These are phyloP conservation scores for Apiospora kogelbergensis DNA, from an alignment of 2,329 filamentous ascomycete species.

Conservation along the genomic window DNA sequence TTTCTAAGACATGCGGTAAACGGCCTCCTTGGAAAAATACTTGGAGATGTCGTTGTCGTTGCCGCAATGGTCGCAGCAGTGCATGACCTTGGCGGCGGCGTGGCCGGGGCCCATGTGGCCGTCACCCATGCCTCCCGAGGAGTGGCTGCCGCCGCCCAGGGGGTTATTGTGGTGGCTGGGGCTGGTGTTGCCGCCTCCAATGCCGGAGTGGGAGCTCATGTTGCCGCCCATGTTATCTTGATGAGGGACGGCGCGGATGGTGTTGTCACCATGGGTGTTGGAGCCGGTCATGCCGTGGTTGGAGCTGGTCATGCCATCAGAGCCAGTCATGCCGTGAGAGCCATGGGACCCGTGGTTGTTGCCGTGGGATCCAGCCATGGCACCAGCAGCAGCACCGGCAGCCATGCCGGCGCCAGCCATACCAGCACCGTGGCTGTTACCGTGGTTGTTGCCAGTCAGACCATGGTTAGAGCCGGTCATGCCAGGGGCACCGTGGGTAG, in stretches of 20 bases:
- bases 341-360: not conserved
- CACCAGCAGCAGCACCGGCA: not conserved
- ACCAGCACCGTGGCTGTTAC: not conserved
- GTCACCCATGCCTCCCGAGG: not conserved
- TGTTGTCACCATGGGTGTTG: not conserved
- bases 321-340: not conserved
- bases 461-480: no score
- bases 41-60: slow-evolving; percentile 22
- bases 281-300: no score
- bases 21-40: slow-evolving; percentile 23
- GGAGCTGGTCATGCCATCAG: not conserved
- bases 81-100: slow-evolving; percentile 20
- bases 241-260: no score
- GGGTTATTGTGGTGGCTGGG: not conserved
- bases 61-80: slow-evolving; percentile 21
- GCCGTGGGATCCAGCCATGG: not conserved
- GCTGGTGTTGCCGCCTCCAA: no score
- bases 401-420: not conserved
- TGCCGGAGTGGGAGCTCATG: no score
- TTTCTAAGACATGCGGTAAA: slow-evolving; percentile 20
- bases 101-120: slow-evolving; percentile 22
- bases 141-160: not conserved
- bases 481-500: not conserved
- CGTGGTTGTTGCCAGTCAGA: no score
- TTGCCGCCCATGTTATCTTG: no score